Base-by-base conservation (phyloP, 2,329 filamentous ascomycete genomes). In the Blastomyces parvus region DNA sequence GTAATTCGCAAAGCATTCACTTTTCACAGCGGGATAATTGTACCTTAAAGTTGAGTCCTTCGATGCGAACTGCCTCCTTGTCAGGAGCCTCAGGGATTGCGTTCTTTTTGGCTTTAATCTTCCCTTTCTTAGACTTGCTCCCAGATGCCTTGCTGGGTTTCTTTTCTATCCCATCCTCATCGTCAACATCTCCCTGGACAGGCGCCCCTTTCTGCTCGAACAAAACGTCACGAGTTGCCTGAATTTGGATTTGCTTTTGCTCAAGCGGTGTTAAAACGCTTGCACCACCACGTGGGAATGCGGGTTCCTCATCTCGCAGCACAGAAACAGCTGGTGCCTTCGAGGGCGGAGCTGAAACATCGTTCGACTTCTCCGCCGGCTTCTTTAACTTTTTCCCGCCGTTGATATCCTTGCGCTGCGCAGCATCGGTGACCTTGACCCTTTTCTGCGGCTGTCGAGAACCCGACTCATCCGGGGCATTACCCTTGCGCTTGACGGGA, bases 211-310 rank as follows among this genome's bases (percentile, higher is more conserved):
- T 83, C 70, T 95, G 88, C 76, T 97, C 94, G 73, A 93, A 94
- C 48, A 95, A 80, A 50, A 92, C 94, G 80, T 99, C 94, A 70
- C 88, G 87, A 72, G 89, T 94, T 56, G 94, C 94, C 76, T 97
- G 89, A 64, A 95, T 88, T 71, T 94, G 88, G 66, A 99, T 97
- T 77, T 97, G 91, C 79, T 96, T 97, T 74, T 95, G 89, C 75
- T 99, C 94, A 60, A 99, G 81, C 25, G 94, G 92, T 1, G 94
- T 97, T 73, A 99, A 80, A 61, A 96, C 83, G 72, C 90, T 95
- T 61, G 86, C 93, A 53, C 94, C 95, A 63, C 94, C 94, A 82
- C 94, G 86, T 68, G 94, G 93, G 71, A 99, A 99, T 55, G 93
- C 82, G 42, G 87, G 87, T 73, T 97, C 94, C 68, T 97, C 94